These are phyloP conservation scores for Blastomyces silverae DNA, from an alignment of 2,329 filamentous ascomycete species.

Conservation along the genomic window DNA sequence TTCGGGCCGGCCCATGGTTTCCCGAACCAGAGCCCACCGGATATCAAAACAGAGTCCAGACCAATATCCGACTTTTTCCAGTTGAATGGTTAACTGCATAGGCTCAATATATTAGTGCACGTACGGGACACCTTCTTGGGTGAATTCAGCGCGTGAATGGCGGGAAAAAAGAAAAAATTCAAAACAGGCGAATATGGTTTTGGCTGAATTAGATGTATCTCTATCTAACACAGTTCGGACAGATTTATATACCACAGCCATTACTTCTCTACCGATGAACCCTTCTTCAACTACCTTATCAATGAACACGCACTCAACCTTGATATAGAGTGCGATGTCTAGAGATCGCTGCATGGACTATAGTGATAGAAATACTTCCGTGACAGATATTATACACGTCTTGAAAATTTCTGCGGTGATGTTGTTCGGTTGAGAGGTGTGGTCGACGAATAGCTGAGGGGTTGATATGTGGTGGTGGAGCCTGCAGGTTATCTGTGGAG, in stretches of 20 bases:
- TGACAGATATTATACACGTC: conserved; percentile 18
- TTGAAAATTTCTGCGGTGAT: conserved; percentile 26
- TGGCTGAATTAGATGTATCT: background rate
- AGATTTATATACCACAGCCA: too few relatives aligned
- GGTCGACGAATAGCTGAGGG: conserved; percentile 22
- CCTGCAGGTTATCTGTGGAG: conserved; percentile 28
- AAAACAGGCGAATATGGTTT: background rate
- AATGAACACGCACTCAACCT: background rate
- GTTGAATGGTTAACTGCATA: too few relatives aligned
- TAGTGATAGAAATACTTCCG: conserved; percentile 17
- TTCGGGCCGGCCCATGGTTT: background rate
- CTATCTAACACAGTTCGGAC: too few relatives aligned
- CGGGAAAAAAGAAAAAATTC: too few relatives aligned
- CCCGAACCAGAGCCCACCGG: background rate
- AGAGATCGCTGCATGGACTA: conserved; percentile 7
- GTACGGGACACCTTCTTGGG: background rate
- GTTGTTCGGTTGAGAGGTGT: conserved; percentile 21
- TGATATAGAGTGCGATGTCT: conserved; percentile 5
- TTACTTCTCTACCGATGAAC: background rate
- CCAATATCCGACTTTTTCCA: too few relatives aligned
- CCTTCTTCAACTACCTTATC: too few relatives aligned
- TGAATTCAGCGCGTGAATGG: background rate
- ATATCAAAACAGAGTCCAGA: too few relatives aligned
- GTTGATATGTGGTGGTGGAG: conserved; percentile 21
- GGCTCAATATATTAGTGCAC: background rate